These are phyloP conservation scores for Fraxinus dipetala DNA, from an alignment of 305 asterid genomes.

Conservation along the genomic window DNA sequence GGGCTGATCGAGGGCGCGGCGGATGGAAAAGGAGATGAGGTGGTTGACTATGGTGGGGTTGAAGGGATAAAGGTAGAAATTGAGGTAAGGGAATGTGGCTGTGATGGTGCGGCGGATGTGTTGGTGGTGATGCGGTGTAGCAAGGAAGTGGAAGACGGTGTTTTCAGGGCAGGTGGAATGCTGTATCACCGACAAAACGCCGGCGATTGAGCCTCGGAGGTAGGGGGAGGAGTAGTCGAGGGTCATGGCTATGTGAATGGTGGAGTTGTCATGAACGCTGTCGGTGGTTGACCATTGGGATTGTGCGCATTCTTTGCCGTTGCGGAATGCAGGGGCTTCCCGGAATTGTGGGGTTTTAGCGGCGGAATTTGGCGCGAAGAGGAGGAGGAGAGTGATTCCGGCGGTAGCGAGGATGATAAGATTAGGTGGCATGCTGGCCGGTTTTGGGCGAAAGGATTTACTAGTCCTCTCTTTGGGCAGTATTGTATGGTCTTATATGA, in stretches of 20 bases:
- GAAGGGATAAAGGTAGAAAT: constrained; percentile 62
- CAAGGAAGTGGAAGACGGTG: constrained; percentile 72
- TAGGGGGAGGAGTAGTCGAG: constrained; percentile 78
- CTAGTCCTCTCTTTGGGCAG: background rate
- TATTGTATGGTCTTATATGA: background rate
- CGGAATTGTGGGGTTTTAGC: constrained; percentile 48
- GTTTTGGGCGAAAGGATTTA: background rate
- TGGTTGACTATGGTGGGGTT: constrained; percentile 51
- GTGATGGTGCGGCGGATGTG: constrained; percentile 49
- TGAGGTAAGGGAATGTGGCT: constrained; percentile 72
- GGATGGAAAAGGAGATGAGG: constrained; percentile 77
- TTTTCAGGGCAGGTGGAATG: constrained; percentile 83
- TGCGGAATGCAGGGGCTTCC: constrained; percentile 87
- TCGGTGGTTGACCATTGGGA: constrained; percentile 29
- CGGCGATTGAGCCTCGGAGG: constrained; percentile 88
- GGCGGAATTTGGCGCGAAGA: constrained; percentile 21
- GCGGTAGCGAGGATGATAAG: constrained; percentile 21
- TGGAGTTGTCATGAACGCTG: constrained; percentile 23
- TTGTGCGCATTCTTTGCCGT: constrained; percentile 52
- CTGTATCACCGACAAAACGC: constrained; percentile 72
- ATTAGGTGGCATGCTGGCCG: constrained; percentile 33
- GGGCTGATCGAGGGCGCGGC: constrained; percentile 89
- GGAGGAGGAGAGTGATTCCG: constrained; percentile 29
- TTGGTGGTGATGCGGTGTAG: constrained; percentile 44
- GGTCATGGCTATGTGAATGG: constrained; percentile 78